Evolutionary conservation across 768 basidiomycete genomes (phyloP).

Genomic region (Psilocybe cyanescens): DNA sequence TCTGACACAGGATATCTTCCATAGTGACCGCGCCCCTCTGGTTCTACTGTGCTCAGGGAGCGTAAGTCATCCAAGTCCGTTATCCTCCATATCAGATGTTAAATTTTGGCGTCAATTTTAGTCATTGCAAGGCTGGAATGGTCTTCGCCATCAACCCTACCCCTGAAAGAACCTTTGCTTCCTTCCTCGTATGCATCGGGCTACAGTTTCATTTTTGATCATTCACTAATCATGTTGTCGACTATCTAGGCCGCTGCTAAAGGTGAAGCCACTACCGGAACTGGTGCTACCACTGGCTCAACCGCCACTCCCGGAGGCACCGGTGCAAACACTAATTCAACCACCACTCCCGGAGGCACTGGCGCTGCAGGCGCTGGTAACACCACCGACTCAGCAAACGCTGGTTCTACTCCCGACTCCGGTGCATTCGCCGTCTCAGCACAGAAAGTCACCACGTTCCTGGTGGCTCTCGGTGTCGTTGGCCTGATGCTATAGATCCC

Average conservation of each 20-base stretch:
- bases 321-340: neutral
- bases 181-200: conserved; percentile 35
- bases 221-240: neutral
- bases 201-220: neutral
- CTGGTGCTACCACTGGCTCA: conserved; percentile 11
- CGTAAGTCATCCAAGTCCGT: conserved; percentile 21
- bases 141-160: conserved; percentile 61
- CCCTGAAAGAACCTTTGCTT: conserved; percentile 42
- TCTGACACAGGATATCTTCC: neutral
- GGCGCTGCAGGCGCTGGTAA: neutral
- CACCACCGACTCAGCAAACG: neutral
- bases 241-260: conserved; percentile 27
- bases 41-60: conserved; percentile 54
- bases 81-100: neutral
- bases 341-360: neutral
- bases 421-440: conserved; percentile 14
- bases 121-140: conserved; percentile 56
- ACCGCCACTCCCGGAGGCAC: neutral
- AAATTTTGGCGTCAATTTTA: conserved; percentile 15
- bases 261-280: conserved; percentile 14
- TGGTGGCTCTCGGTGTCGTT: conserved; percentile 21
- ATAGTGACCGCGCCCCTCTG: conserved; percentile 47
- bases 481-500: conserved; percentile 21
- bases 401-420: neutral
- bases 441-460: conserved; percentile 16